phyloP scores from a whole-genome alignment of 169 alveolate genomes.

The Plasmodium falciparum region DNA sequence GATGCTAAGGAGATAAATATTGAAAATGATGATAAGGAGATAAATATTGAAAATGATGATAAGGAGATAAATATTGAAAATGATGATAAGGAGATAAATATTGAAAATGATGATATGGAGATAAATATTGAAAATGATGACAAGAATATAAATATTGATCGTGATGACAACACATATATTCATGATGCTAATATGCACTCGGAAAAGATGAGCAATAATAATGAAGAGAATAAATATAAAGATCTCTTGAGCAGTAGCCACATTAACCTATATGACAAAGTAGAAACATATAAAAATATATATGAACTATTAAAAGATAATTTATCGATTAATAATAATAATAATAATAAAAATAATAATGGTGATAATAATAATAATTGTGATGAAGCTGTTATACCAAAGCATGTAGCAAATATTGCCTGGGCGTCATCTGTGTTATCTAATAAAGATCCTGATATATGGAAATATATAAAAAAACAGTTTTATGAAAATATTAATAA shows the following conservation, averaged over 20 bases:
- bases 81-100: neutral
- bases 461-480: slow-evolving; percentile 47
- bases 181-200: neutral
- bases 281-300: slow-evolving; percentile 28
- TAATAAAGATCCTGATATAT: slow-evolving; percentile 30
- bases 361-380: too few relatives aligned
- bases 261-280: neutral
- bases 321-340: neutral
- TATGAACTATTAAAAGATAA: slow-evolving; percentile 23
- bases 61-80: neutral
- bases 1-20: neutral
- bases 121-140: neutral
- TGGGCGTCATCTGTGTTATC: slow-evolving; percentile 66
- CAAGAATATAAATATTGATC: neutral
- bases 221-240: neutral
- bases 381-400: slow-evolving; percentile 6
- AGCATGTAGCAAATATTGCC: slow-evolving; percentile 68
- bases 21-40: neutral
- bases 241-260: slow-evolving; percentile 25
- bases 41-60: neutral
- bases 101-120: neutral
- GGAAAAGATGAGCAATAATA: neutral
- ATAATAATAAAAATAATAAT: too few relatives aligned
- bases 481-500: slow-evolving; percentile 40
- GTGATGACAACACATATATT: slow-evolving; percentile 7